Percentiles rank a stretch among this genome's conserved stretches.
These are phyloP conservation scores for Coemansia guatemalensis DNA, from an alignment of 192 early-diverging fungal species.

Conservation along the genomic window DNA sequence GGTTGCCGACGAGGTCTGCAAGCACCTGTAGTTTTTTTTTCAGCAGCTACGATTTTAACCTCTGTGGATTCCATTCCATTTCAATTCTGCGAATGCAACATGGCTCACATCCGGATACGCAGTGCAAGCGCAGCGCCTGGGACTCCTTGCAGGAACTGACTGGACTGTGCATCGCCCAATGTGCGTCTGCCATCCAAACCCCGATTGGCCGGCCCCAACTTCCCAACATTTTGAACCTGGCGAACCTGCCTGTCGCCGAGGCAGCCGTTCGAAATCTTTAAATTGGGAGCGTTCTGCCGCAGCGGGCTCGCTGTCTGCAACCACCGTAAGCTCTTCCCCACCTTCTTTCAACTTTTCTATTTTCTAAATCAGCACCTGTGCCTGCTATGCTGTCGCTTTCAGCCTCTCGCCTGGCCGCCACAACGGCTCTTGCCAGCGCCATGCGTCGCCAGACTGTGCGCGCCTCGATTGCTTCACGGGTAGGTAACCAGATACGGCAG, in stretches of 20 bases:
- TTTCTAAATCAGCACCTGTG: not conserved
- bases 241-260: too few relatives aligned
- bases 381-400: conserved; percentile 34
- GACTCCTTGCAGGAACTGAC: too few relatives aligned
- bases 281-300: too few relatives aligned
- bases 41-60: not conserved
- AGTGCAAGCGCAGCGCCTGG: too few relatives aligned
- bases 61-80: too few relatives aligned
- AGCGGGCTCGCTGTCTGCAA: too few relatives aligned
- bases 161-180: too few relatives aligned
- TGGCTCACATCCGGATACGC: too few relatives aligned
- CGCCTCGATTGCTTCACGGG: conserved; percentile 33
- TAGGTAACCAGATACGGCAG: conserved; percentile 21
- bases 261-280: too few relatives aligned
- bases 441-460: conserved; percentile 33
- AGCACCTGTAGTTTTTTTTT: conserved; percentile 53
- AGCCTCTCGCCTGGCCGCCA: conserved; percentile 23
- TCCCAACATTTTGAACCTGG: not conserved
- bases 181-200: too few relatives aligned
- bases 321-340: too few relatives aligned
- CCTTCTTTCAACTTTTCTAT: not conserved
- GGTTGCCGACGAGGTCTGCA: conserved; percentile 82
- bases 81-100: too few relatives aligned
- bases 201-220: not conserved
- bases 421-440: conserved; percentile 14